phyloP scores from a whole-genome alignment of 1,284 basidiomycete species.

The Pseudomicrostroma phylloplanum region DNA sequence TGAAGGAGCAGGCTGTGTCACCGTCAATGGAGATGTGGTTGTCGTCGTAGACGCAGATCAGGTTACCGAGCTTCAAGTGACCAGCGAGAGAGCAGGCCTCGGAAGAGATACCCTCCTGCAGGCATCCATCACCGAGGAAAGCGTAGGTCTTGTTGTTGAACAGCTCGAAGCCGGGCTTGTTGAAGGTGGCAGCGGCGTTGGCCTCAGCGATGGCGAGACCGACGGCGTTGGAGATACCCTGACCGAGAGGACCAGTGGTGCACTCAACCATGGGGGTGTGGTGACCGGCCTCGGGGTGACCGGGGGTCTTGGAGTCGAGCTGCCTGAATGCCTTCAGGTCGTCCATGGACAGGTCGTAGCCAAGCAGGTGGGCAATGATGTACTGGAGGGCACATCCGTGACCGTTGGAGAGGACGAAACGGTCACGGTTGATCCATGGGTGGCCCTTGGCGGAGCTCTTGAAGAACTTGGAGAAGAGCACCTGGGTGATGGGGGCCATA shows the following conservation, averaged over 20 bases:
- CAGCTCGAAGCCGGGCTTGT: constrained; percentile 75
- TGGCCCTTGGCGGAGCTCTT: constrained; percentile 14
- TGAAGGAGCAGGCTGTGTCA: constrained; percentile 83
- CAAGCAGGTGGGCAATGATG: constrained; percentile 71
- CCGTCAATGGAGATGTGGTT: constrained; percentile 93
- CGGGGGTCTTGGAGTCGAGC: constrained; percentile 63
- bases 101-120: constrained; percentile 87
- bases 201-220: constrained; percentile 88
- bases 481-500: constrained; percentile 5
- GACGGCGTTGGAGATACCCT: constrained; percentile 56
- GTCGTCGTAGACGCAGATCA: constrained; percentile 58
- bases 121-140: constrained; percentile 87
- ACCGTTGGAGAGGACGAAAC: constrained; percentile 76
- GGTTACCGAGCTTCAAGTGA: constrained; percentile 84
- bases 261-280: constrained; percentile 84
- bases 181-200: constrained; percentile 79
- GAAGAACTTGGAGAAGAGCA: constrained; percentile 8
- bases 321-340: constrained; percentile 65
- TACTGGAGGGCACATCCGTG: constrained; percentile 62
- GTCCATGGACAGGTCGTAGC: constrained; percentile 73
- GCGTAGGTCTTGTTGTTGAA: constrained; percentile 85
- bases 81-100: constrained; percentile 86
- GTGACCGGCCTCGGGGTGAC: constrained; percentile 81
- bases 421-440: constrained; percentile 42
- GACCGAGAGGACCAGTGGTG: constrained; percentile 90